Percentiles rank a stretch among this genome's conserved stretches.
Conservation (phyloP, 805 yeast genomes). For the Zygosaccharomyces lentus region DNA sequence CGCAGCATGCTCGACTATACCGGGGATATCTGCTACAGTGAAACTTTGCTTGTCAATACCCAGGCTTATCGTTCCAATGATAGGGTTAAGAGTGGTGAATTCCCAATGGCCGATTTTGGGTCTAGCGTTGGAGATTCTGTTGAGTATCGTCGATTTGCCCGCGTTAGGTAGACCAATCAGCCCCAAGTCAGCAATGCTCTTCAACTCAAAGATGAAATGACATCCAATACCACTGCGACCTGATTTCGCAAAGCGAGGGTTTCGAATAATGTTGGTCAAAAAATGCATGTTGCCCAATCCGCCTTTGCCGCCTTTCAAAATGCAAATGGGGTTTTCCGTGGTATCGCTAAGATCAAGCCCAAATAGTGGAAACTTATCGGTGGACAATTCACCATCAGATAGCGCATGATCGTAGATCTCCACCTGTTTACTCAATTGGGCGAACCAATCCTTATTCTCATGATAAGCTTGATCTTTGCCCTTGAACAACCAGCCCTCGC, state of each 20-base stretch:
- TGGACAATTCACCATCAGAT: slow-evolving; percentile 50
- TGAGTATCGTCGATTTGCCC: slow-evolving; percentile 83
- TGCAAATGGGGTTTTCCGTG: slow-evolving; percentile 59
- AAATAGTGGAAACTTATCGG: slow-evolving; percentile 71
- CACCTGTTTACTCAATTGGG: slow-evolving; percentile 58
- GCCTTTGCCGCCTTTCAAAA: slow-evolving; percentile 84
- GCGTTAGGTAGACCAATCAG: slow-evolving; percentile 95
- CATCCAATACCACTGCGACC: slow-evolving; percentile 71
- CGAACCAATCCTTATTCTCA: slow-evolving; percentile 60
- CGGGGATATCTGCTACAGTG: slow-evolving; percentile 97
- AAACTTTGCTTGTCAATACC: slow-evolving; percentile 61
- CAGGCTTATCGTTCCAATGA: slow-evolving; percentile 77
- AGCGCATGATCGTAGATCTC: slow-evolving; percentile 57
- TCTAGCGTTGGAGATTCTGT: slow-evolving; percentile 83
- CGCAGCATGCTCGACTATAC: slow-evolving; percentile 85
- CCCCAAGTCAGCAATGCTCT: slow-evolving; percentile 87
- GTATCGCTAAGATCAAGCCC: slow-evolving; percentile 71
- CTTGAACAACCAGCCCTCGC: slow-evolving; percentile 86
- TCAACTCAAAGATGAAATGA: slow-evolving; percentile 74
- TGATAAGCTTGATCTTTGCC: slow-evolving; percentile 73
- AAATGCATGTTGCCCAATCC: slow-evolving; percentile 98
- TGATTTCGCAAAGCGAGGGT: slow-evolving; percentile 80
- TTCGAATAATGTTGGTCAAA: slow-evolving; percentile 73
- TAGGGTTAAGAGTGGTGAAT: slow-evolving; percentile 89
- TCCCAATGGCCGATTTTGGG: slow-evolving; percentile 97